phyloP scores from a whole-genome alignment of 768 basidiomycete genomes.

The Trametes cingulata region DNA sequence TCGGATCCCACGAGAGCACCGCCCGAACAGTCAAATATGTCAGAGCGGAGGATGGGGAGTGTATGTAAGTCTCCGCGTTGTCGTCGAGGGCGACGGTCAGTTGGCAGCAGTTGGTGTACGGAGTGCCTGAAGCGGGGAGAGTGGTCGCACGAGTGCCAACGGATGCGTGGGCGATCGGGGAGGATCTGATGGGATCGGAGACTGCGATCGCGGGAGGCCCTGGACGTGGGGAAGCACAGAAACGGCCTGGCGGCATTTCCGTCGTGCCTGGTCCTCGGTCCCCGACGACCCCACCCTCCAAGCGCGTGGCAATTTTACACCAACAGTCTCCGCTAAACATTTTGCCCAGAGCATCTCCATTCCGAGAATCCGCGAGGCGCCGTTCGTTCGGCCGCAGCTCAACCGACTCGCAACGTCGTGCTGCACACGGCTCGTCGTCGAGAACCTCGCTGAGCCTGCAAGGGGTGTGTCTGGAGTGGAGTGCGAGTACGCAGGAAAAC shows the following conservation, averaged over 20 bases:
- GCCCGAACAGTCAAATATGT: no score
- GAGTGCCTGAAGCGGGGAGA: neutral
- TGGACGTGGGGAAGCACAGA: neutral
- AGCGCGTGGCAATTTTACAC: neutral
- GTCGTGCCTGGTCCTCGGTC: neutral
- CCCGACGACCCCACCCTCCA: neutral
- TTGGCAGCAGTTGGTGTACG: no score
- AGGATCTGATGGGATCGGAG: neutral
- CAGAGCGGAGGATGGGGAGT: no score
- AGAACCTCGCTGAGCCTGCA: no score
- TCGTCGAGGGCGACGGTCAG: no score
- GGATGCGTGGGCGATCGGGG: neutral
- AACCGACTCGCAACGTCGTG: no score
- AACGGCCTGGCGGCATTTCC: neutral
- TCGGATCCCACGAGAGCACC: no score
- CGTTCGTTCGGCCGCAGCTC: neutral
- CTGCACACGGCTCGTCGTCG: no score
- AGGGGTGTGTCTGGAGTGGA: no score
- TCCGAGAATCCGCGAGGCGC: neutral
- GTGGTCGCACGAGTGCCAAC: neutral
- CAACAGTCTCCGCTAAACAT: neutral
- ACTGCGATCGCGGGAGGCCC: conserved; percentile 1
- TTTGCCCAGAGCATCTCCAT: neutral
- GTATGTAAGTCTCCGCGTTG: no score
- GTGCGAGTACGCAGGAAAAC: no score